Conservation (phyloP, 768 basidiomycete species). For the Mycena belliarum region DNA sequence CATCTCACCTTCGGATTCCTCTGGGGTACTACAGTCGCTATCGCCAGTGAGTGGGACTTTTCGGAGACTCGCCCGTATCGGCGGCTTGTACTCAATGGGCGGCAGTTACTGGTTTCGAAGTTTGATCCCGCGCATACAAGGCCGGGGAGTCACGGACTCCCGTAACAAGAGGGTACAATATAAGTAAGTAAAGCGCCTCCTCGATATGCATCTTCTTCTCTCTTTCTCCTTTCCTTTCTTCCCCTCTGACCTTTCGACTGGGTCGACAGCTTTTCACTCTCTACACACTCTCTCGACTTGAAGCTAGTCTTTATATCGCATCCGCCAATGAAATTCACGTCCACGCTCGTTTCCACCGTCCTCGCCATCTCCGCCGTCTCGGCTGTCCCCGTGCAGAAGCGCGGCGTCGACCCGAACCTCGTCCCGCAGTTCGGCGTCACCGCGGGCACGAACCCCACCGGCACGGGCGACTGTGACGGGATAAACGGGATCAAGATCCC, state of each 20-base stretch:
- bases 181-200: too few relatives aligned
- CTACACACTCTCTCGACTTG: neutral
- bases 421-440: neutral
- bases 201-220: neutral
- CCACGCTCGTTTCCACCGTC: slow-evolving; percentile 29
- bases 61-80: too few relatives aligned
- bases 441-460: neutral
- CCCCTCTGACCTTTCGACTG: neutral
- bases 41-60: too few relatives aligned
- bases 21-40: too few relatives aligned
- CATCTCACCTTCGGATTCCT: too few relatives aligned
- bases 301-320: slow-evolving; percentile 5
- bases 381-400: slow-evolving; percentile 14
- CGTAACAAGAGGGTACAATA: too few relatives aligned
- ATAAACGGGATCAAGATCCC: slow-evolving; percentile 60
- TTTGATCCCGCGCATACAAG: neutral
- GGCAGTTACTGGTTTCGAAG: too few relatives aligned
- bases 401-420: neutral
- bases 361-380: slow-evolving; percentile 34
- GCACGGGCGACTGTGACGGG: neutral
- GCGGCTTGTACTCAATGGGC: too few relatives aligned
- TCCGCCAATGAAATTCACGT: slow-evolving; percentile 33
- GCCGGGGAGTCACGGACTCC: too few relatives aligned
- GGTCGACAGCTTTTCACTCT: neutral
- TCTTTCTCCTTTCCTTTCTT: neutral